Evolutionary conservation across 495 filamentous ascomycete genomes (phyloP), one percentile per base, ranked within the genome.

Genomic region (Xylaria venustula): DNA sequence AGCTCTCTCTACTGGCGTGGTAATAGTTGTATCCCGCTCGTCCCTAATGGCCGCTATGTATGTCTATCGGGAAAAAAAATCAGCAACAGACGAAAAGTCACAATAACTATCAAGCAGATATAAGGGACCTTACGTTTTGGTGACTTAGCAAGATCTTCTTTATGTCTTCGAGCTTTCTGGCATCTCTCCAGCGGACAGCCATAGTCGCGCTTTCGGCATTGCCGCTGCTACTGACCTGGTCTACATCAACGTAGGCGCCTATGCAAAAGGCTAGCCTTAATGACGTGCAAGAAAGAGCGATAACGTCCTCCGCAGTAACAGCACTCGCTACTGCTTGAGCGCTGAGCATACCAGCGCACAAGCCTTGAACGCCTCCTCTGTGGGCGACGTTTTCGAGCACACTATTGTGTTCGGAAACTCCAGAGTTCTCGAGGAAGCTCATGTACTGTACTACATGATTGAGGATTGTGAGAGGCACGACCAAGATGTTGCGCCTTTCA

Each of bases 321-420:
- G 68, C 64, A 50, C 51, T 65, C 14, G 70, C 66, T 2, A 75
- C 51, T 9, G 71, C 71, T 23, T 60, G 42, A 19, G 77, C 77
- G 19, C 68, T 64, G 8, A 79, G 67, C 57, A 77, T 67, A 14
- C 75, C 77, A 14, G 67, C 60, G 58, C 77, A 79, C 42, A 78
- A 74, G 8, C 71, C 71, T 44, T 74, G 71, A 20, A 66, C 42
- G 17, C 67, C 69, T 17, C 61, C 67, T 15, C 12, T 36, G 19
- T 15, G 5, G 11, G 19, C 28, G 28, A 51, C 30, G 25, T 17
- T 32, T 36, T 36, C 28, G n/a, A 51, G 8, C n/a, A 51, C 48
- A 12, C 28, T 34, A 19, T 51, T 19, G 48, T 51, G 26, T n/a
- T 19, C 36, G n/a, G 14, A 3, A 3, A 19, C n/a, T 51, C 17